Conservation (phyloP, 345 rosid genomes). For the Eucalyptus erythrocorys region DNA sequence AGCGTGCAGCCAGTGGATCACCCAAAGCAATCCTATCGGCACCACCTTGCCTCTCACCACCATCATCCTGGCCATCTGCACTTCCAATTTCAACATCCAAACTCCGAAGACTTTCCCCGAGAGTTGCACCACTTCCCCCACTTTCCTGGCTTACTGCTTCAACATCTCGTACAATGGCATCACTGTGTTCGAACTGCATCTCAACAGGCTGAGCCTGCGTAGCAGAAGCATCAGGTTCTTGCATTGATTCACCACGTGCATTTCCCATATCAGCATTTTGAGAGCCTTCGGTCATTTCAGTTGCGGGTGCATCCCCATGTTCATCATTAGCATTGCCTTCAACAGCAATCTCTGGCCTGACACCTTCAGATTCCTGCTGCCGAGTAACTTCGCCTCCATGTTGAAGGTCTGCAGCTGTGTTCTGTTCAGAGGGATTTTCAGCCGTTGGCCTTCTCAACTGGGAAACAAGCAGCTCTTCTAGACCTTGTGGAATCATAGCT, state of each 20-base stretch:
- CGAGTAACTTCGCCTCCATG: slow-evolving; percentile 23
- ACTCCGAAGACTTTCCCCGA: slow-evolving; percentile 95
- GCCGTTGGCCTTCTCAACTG: slow-evolving; percentile 64
- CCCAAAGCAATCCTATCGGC: slow-evolving; percentile 39
- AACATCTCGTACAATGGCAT: slow-evolving; percentile 65
- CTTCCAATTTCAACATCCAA: slow-evolving; percentile 98
- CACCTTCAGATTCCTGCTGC: slow-evolving; percentile 32
- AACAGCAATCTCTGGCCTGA: slow-evolving; percentile 27
- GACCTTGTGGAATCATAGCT: slow-evolving; percentile 68
- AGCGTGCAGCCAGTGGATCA: slow-evolving; percentile 54
- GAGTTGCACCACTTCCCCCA: slow-evolving; percentile 89
- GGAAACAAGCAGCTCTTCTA: slow-evolving; percentile 88
- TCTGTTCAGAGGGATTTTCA: slow-evolving; percentile 58
- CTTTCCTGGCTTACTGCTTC: slow-evolving; percentile 99
- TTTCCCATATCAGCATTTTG: slow-evolving; percentile 30
- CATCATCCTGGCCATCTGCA: slow-evolving; percentile 98
- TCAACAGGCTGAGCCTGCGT: slow-evolving; percentile 53
- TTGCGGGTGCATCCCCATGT: slow-evolving; percentile 20
- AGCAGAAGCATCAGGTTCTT: slow-evolving; percentile 17
- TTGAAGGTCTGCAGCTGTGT: slow-evolving; percentile 27
- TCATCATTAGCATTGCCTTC: slow-evolving; percentile 36
- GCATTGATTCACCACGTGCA: slow-evolving; percentile 27
- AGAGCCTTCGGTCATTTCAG: slow-evolving; percentile 31
- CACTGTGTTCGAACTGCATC: slow-evolving; percentile 91
- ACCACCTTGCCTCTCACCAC: slow-evolving; percentile 79